phyloP scores from a whole-genome alignment of 2,329 filamentous ascomycete genomes.

The Cercospora brassicicola region DNA sequence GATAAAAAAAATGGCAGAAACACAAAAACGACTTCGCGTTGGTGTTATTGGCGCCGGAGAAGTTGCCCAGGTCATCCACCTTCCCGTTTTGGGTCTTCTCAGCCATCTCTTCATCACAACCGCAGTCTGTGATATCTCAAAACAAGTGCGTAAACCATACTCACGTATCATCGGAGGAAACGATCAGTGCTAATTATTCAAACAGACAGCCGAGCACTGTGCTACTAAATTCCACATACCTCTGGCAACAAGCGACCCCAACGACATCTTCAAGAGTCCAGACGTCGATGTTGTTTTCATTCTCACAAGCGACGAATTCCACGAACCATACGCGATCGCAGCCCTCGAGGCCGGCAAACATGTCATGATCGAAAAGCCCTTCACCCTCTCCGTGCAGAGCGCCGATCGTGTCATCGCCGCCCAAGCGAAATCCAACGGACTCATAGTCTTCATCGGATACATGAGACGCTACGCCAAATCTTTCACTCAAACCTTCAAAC shows the following conservation, averaged over 20 bases:
- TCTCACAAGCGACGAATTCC: conserved; percentile 55
- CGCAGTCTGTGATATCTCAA: conserved; percentile 56
- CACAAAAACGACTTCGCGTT: conserved; percentile 30
- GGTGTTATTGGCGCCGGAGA: conserved; percentile 54
- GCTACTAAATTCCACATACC: conserved; percentile 39
- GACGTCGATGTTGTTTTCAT: conserved; percentile 58
- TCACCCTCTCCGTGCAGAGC: conserved; percentile 52
- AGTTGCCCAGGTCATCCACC: conserved; percentile 50
- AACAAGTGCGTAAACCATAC: conserved; percentile 30
- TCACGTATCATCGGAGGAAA: neutral
- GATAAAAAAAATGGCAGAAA: neutral
- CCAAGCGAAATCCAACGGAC: conserved; percentile 46
- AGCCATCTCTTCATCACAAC: conserved; percentile 49
- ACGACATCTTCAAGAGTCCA: conserved; percentile 46
- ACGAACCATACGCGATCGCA: conserved; percentile 53
- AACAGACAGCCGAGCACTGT: conserved; percentile 42
- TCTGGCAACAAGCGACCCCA: conserved; percentile 41
- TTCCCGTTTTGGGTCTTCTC: conserved; percentile 52
- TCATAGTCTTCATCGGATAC: conserved; percentile 59
- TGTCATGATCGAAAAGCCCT: conserved; percentile 61
- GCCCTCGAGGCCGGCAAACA: conserved; percentile 58
- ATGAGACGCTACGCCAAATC: conserved; percentile 62
- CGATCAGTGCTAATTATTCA: neutral
- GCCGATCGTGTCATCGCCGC: conserved; percentile 53
- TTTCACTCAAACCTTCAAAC: conserved; percentile 54